Evolutionary conservation across 208 protist species (phyloP).

Genomic region (Acanthamoeba triangularis): DNA sequence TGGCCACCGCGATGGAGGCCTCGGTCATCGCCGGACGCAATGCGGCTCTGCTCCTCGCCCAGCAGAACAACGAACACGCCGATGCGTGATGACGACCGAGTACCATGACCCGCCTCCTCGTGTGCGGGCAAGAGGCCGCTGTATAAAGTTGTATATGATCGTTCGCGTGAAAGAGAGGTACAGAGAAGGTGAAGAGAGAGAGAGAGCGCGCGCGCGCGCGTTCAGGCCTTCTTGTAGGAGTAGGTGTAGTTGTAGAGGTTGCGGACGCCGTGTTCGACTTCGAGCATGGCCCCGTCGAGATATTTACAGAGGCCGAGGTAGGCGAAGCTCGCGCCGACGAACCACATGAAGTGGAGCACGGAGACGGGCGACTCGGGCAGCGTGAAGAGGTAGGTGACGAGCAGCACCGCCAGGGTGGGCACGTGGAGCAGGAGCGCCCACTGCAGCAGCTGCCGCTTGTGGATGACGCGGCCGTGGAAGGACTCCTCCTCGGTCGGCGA

Average conservation of each 20-base stretch:
- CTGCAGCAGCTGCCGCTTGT: constrained; percentile 13
- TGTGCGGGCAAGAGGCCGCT: too few species aligned
- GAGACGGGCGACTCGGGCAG: constrained; percentile 12
- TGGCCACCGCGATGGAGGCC: constrained; percentile 61
- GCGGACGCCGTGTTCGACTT: constrained; percentile 52
- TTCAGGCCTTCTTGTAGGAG: constrained; percentile 65
- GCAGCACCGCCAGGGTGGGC: background rate
- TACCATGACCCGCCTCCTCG: too few species aligned
- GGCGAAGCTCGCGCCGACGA: constrained; percentile 19
- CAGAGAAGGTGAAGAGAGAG: background rate
- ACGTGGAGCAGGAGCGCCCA: constrained; percentile 1
- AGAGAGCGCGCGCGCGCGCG: too few species aligned
- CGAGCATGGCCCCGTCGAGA: constrained; percentile 32
- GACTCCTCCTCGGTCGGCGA: background rate
- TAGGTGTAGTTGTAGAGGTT: constrained; percentile 72
- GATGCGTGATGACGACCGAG: background rate
- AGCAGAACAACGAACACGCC: background rate
- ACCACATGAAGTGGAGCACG: constrained; percentile 47
- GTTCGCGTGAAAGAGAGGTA: background rate
- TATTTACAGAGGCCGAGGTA: constrained; percentile 40
- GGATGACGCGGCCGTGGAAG: background rate
- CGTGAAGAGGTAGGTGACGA: constrained; percentile 43
- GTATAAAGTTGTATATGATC: too few species aligned
- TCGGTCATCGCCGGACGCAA: constrained; percentile 62
- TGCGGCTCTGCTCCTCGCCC: constrained; percentile 30